Evolutionary conservation across 2,329 filamentous ascomycete species (phyloP).

Genomic region (Xylaria multiplex): DNA sequence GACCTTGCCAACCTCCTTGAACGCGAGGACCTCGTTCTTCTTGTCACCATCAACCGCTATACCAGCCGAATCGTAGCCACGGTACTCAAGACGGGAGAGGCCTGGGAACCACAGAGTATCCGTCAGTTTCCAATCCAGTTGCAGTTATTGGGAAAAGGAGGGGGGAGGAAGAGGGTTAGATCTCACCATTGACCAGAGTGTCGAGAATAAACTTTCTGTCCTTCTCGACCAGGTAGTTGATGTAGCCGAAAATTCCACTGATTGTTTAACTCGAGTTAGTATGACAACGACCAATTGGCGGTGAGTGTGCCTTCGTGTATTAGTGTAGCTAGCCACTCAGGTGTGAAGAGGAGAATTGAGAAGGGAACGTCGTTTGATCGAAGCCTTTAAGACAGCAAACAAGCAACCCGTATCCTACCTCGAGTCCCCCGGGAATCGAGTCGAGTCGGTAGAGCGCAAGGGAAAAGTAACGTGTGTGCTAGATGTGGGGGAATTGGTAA

Average conservation of each 20-base stretch:
- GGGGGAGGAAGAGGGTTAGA: conserved; percentile 26
- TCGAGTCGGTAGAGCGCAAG: conserved; percentile 32
- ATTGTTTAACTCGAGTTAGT: conserved; percentile 42
- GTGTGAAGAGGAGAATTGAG: conserved; percentile 11
- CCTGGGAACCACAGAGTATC: conserved; percentile 62
- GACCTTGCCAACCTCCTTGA: conserved; percentile 99
- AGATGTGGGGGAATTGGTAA: conserved; percentile 15
- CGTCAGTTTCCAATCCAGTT: conserved; percentile 44
- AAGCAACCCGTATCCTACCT: conserved; percentile 13
- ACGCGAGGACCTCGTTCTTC: conserved; percentile 96
- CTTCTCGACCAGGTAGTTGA: conserved; percentile 99
- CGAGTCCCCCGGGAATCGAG: conserved; percentile 6
- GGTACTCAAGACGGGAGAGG: conserved; percentile 95
- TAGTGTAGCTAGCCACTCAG: conserved; percentile 9
- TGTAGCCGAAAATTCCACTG: conserved; percentile 97
- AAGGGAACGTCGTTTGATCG: neutral
- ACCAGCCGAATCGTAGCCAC: conserved; percentile 97
- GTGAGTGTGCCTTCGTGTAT: neutral
- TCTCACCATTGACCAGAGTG: conserved; percentile 92
- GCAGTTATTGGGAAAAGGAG: conserved; percentile 19
- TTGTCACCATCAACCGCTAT: conserved; percentile 97
- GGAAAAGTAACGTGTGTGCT: conserved; percentile 4
- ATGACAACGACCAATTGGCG: conserved; percentile 36
- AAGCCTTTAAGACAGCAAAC: neutral
- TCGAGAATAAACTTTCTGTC: conserved; percentile 96